Percentiles rank a stretch among this genome's conserved stretches.
Evolutionary conservation across 2,329 filamentous ascomycete species (phyloP).

Genomic region (Claviceps purpurea): DNA sequence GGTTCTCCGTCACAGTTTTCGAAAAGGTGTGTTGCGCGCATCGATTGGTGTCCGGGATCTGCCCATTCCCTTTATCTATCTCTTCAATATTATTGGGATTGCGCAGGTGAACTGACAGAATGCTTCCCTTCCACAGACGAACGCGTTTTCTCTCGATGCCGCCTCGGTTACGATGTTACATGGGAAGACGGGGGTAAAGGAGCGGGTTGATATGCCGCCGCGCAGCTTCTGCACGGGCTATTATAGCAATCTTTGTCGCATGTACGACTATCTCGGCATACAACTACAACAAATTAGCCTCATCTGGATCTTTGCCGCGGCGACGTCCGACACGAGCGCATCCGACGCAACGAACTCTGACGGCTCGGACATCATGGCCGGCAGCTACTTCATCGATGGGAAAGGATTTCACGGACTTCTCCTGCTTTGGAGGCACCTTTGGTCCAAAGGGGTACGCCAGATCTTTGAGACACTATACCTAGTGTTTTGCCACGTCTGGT

Average conservation of each 20-base stretch:
- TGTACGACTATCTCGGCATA: constrained; percentile 42
- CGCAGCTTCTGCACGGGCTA: constrained; percentile 28
- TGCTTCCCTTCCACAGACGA: constrained; percentile 12
- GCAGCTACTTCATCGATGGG: constrained; percentile 37
- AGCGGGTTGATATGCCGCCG: constrained; percentile 27
- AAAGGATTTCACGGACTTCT: constrained; percentile 38
- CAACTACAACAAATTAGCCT: constrained; percentile 36
- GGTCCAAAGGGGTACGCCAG: constrained; percentile 22
- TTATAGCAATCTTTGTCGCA: constrained; percentile 39
- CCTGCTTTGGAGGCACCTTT: constrained; percentile 25
- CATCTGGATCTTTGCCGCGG: constrained; percentile 36
- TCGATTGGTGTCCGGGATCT: too few species aligned
- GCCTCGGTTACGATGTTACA: constrained; percentile 24
- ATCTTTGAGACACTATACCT: constrained; percentile 30
- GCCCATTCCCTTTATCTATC: too few species aligned
- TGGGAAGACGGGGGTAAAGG: constrained; percentile 14
- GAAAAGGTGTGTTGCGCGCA: constrained; percentile 18
- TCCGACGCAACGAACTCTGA: constrained; percentile 1
- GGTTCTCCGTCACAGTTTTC: constrained; percentile 22
- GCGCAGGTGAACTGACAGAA: background rate
- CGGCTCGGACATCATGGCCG: constrained; percentile 11
- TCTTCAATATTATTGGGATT: too few species aligned
- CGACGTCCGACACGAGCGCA: constrained; percentile 8
- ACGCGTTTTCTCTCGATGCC: constrained; percentile 22
- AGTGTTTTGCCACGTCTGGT: constrained; percentile 37